Conservation (phyloP, 148 eudicot species). For the Dysphania ambrosioides region DNA sequence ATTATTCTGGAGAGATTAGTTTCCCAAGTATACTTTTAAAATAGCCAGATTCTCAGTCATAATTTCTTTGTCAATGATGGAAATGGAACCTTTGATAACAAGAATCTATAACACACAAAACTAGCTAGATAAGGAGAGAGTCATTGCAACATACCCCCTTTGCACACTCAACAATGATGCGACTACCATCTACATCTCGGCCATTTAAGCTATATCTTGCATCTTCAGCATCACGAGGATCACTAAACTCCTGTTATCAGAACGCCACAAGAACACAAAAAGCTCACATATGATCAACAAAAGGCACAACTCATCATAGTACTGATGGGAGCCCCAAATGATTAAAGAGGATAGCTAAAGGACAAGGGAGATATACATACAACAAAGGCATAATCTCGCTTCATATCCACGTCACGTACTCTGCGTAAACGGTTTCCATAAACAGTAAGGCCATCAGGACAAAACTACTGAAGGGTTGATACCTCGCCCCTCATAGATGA, state of each 20-base stretch:
- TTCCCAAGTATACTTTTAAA: too few relatives aligned
- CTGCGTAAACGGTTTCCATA: slow-evolving; percentile 98
- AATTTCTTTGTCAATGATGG: too few relatives aligned
- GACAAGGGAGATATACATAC: slow-evolving; percentile 53
- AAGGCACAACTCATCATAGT: not conserved
- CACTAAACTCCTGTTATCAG: slow-evolving; percentile 72
- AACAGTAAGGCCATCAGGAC: slow-evolving; percentile 99
- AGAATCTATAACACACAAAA: not conserved
- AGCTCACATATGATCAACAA: slow-evolving; percentile 26
- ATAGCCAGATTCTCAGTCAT: too few relatives aligned
- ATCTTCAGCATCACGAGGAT: slow-evolving; percentile 96
- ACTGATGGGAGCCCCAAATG: not conserved
- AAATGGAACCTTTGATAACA: not conserved
- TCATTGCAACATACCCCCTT: slow-evolving; percentile 60
- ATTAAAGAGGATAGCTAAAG: not conserved
- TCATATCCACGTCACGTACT: slow-evolving; percentile 99
- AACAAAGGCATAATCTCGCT: slow-evolving; percentile 95
- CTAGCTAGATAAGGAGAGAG: not conserved
- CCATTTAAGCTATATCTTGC: slow-evolving; percentile 75
- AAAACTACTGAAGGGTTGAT: slow-evolving; percentile 75
- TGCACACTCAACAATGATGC: slow-evolving; percentile 74
- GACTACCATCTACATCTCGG: slow-evolving; percentile 74
- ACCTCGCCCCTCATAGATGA: slow-evolving; percentile 81
- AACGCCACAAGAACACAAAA: slow-evolving; percentile 20
- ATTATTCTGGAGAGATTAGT: too few relatives aligned